A percentile compares a stretch with the other conserved stretches of the same genome.
Conservation (phyloP, 352 stramenopile genomes). For the Paralagenidium karlingii region DNA sequence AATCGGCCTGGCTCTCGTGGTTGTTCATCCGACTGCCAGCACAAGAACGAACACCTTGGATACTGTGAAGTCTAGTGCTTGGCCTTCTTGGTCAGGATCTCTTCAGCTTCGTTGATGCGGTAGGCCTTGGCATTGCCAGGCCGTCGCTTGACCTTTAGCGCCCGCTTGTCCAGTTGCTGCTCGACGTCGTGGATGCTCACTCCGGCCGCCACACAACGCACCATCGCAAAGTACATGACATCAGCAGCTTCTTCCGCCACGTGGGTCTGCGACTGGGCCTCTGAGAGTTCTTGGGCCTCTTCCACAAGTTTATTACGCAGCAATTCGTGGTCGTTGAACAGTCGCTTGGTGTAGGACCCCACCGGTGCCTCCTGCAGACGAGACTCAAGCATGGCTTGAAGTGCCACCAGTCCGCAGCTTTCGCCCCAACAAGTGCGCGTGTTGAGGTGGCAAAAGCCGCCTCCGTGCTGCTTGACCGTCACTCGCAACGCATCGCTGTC, state of each 20-base stretch:
- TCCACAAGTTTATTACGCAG: constrained; percentile 95
- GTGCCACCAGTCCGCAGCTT: constrained; percentile 69
- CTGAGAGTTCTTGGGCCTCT: constrained; percentile 89
- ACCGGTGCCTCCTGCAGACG: constrained; percentile 77
- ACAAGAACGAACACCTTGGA: neutral
- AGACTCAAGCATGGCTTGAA: constrained; percentile 83
- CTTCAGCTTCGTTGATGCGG: constrained; percentile 66
- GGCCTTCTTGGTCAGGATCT: constrained; percentile 45
- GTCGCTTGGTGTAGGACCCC: constrained; percentile 94
- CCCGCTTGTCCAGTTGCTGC: constrained; percentile 84
- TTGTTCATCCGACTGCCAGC: neutral
- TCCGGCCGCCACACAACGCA: constrained; percentile 83
- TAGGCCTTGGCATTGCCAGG: constrained; percentile 82
- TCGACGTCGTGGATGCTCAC: constrained; percentile 89
- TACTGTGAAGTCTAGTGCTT: constrained; percentile 3
- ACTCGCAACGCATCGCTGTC: constrained; percentile 93
- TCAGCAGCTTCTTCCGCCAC: constrained; percentile 92
- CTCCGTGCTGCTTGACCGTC: constrained; percentile 82
- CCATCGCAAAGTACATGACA: constrained; percentile 95
- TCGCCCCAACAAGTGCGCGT: constrained; percentile 92
- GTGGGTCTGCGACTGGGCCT: constrained; percentile 75
- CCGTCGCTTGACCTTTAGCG: constrained; percentile 86
- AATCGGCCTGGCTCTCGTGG: too few relatives aligned
- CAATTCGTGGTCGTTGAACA: constrained; percentile 89
- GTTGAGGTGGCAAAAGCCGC: constrained; percentile 77